Evolutionary conservation across 2,329 filamentous ascomycete genomes (phyloP).

Genomic region (Colletotrichum kahawae): DNA sequence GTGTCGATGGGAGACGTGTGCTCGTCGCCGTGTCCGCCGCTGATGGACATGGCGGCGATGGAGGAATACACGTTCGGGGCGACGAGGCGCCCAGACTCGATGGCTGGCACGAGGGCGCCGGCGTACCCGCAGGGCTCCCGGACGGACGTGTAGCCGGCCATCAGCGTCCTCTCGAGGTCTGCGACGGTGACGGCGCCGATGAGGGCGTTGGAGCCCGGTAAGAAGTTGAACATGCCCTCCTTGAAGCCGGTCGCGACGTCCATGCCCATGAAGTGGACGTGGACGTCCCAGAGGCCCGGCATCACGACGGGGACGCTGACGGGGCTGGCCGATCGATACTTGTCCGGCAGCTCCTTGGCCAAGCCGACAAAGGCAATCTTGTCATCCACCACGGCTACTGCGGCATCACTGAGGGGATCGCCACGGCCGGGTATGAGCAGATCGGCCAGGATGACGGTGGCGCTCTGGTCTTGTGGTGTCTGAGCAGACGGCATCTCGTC

Average conservation of each 20-base stretch:
- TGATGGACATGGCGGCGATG: constrained; percentile 47
- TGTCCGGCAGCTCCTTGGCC: constrained; percentile 31
- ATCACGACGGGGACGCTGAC: constrained; percentile 48
- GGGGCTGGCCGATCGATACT: constrained; percentile 32
- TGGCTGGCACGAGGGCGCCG: constrained; percentile 45
- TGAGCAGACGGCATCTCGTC: background rate
- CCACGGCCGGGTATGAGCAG: constrained; percentile 54
- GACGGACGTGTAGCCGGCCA: constrained; percentile 55
- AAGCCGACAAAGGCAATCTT: constrained; percentile 46
- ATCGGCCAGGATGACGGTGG: constrained; percentile 30
- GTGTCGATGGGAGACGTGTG: constrained; percentile 40
- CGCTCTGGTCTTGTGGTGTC: background rate
- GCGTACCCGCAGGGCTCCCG: constrained; percentile 53
- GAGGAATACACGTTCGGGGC: constrained; percentile 55
- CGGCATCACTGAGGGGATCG: constrained; percentile 41
- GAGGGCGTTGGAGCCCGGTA: constrained; percentile 30
- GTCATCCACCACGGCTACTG: constrained; percentile 41
- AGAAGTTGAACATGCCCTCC: constrained; percentile 9
- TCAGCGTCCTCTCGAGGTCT: constrained; percentile 45
- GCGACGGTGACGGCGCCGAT: constrained; percentile 45
- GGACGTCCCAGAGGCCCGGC: constrained; percentile 59
- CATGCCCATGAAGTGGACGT: constrained; percentile 51
- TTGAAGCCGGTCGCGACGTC: constrained; percentile 25
- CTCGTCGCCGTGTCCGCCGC: constrained; percentile 53
- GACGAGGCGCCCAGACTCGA: constrained; percentile 47